Conservation (phyloP, 441 rosid genomes). For the Euphorbia neoarborescens region DNA sequence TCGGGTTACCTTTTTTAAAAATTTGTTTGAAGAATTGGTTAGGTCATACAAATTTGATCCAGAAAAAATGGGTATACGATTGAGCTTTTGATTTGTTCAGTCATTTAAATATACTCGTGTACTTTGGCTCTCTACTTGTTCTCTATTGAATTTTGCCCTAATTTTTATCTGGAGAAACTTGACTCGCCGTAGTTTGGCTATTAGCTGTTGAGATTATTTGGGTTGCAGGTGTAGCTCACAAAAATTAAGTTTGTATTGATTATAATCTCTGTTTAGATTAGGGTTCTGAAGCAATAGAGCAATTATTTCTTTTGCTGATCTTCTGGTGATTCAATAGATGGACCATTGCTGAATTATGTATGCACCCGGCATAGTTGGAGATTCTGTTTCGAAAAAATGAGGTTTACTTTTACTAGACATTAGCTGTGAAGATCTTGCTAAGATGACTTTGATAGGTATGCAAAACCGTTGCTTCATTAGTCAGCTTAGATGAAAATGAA, state of each 20-base stretch:
- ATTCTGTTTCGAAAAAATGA: background rate
- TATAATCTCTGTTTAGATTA: background rate
- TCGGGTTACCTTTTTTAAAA: conserved; percentile 15
- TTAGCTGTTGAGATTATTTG: background rate
- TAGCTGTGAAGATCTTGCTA: background rate
- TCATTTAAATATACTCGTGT: background rate
- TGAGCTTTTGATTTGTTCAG: background rate
- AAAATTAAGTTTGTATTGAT: background rate
- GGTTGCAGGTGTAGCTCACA: background rate
- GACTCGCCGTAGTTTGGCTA: background rate
- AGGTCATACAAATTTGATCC: conserved; percentile 3
- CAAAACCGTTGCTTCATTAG: background rate
- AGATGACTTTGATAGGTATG: background rate
- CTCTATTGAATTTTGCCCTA: background rate
- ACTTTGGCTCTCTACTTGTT: background rate
- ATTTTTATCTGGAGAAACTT: too few relatives aligned
- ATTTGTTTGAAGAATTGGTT: background rate
- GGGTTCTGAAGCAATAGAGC: background rate
- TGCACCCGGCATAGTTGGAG: background rate
- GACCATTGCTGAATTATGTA: background rate
- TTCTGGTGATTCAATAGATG: background rate
- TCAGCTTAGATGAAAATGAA: background rate
- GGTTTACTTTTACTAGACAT: background rate
- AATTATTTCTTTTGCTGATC: background rate
- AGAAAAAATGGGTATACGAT: background rate